Percentiles rank a stretch among this genome's conserved stretches.
These are phyloP conservation scores for Epichloe uncinata DNA, from an alignment of 2,329 filamentous ascomycete species.

Conservation along the genomic window DNA sequence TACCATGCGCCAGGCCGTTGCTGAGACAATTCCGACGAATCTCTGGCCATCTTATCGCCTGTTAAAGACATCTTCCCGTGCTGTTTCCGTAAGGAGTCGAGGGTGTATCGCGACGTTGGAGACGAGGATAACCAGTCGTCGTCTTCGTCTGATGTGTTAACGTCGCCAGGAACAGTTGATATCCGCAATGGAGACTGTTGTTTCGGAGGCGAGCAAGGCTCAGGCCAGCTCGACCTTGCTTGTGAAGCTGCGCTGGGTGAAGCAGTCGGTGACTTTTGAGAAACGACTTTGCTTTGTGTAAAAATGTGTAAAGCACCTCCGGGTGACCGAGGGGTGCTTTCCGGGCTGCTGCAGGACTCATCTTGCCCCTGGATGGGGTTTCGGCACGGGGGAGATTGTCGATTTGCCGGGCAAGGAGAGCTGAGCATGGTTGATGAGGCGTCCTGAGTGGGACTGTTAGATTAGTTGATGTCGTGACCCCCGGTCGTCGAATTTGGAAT, in stretches of 20 bases:
- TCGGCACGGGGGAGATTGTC: not conserved
- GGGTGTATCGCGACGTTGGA: constrained; percentile 13
- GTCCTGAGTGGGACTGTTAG: constrained; percentile 8
- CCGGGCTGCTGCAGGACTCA: not conserved
- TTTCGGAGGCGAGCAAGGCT: not conserved
- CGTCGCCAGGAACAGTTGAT: not conserved
- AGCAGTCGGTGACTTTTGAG: not conserved
- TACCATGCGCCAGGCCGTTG: constrained; percentile 13
- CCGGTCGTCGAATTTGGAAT: not conserved
- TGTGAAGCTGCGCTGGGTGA: not conserved
- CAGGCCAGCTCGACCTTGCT: not conserved
- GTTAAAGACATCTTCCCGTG: constrained; percentile 18
- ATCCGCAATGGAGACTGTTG: constrained; percentile 1
- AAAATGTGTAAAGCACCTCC: not conserved
- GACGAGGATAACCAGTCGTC: not conserved
- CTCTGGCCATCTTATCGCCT: constrained; percentile 14
- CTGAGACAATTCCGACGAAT: constrained; percentile 4
- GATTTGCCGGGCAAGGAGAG: constrained; percentile 3
- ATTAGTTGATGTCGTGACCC: constrained; percentile 5
- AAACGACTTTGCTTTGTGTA: not conserved
- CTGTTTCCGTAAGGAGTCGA: constrained; percentile 1
- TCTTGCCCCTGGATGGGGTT: constrained; percentile 6
- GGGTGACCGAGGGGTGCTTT: constrained; percentile 1
- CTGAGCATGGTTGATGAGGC: constrained; percentile 13
- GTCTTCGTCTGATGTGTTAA: not conserved